Percentiles rank a stretch among this genome's conserved stretches.
Conservation (phyloP, 352 stramenopile species). For the Pythium vanterpoolii region DNA sequence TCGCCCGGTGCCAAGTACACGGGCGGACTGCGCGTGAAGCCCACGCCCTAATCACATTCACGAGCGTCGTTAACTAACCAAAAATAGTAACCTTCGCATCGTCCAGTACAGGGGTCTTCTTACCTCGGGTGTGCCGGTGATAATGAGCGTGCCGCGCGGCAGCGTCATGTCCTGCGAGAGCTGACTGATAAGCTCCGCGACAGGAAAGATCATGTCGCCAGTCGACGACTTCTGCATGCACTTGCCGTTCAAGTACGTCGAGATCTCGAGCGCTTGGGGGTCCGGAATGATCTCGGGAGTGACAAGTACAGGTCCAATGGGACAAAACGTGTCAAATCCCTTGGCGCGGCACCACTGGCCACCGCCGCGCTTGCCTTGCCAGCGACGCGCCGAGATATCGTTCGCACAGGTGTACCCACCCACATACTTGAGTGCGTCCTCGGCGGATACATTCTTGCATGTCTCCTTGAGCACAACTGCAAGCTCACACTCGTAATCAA, state of each 20-base stretch:
- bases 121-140: constrained; percentile 89
- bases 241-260: constrained; percentile 79
- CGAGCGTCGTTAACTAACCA: background rate
- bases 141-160: constrained; percentile 83
- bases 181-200: constrained; percentile 86
- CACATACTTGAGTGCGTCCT: constrained; percentile 84
- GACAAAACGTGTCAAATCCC: constrained; percentile 90
- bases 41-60: constrained; percentile 54
- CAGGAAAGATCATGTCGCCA: constrained; percentile 89
- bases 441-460: constrained; percentile 79
- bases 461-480: constrained; percentile 82
- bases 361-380: constrained; percentile 83
- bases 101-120: background rate
- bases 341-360: constrained; percentile 89
- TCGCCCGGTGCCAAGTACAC: constrained; percentile 86
- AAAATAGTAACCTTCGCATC: background rate
- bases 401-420: constrained; percentile 87
- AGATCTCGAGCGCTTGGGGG: constrained; percentile 72
- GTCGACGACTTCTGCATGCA: constrained; percentile 88
- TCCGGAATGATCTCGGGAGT: constrained; percentile 70
- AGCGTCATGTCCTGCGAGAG: constrained; percentile 89
- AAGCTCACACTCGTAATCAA: constrained; percentile 92
- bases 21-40: constrained; percentile 82
- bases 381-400: constrained; percentile 86
- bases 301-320: constrained; percentile 83